Conservation (phyloP, 2,329 filamentous ascomycete genomes). For the Botrytis squamosa region DNA sequence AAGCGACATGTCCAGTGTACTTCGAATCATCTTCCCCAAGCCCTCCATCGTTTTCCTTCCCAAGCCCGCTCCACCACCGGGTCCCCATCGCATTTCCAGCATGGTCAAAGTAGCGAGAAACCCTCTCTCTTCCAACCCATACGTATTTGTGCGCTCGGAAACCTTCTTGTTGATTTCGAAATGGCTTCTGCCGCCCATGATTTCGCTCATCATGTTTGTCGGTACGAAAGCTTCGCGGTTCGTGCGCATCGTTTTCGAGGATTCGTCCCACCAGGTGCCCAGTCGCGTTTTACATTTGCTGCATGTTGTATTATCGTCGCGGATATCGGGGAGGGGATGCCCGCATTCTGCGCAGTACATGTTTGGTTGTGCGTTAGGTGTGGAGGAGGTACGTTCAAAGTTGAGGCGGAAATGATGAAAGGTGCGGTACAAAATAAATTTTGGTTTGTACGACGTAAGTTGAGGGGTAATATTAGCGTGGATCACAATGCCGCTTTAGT, state of each 20-base stretch:
- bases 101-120: slow-evolving; percentile 58
- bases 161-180: slow-evolving; percentile 26
- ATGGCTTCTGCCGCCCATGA: slow-evolving; percentile 17
- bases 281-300: slow-evolving; percentile 38
- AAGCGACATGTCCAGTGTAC: slow-evolving; percentile 61
- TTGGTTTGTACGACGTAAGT: slow-evolving; percentile 3
- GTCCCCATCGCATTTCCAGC: slow-evolving; percentile 56
- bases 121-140: slow-evolving; percentile 63
- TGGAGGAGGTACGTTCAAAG: not conserved
- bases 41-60: slow-evolving; percentile 55
- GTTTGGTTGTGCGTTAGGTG: not conserved
- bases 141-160: slow-evolving; percentile 31
- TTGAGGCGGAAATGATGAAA: not conserved
- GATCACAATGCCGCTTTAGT: slow-evolving; percentile 4
- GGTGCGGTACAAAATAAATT: slow-evolving; percentile 6
- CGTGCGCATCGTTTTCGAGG: slow-evolving; percentile 35
- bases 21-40: slow-evolving; percentile 57
- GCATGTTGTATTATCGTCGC: slow-evolving; percentile 35
- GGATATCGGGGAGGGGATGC: slow-evolving; percentile 32
- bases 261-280: slow-evolving; percentile 38
- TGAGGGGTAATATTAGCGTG: not conserved
- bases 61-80: slow-evolving; percentile 54
- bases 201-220: slow-evolving; percentile 20
- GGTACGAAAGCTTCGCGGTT: slow-evolving; percentile 35
- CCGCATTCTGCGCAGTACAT: slow-evolving; percentile 39